Evolutionary conservation across 2,329 filamentous ascomycete genomes (phyloP), one percentile per base, ranked within the genome.

Genomic region (Sclerotiophoma versabilis): DNA sequence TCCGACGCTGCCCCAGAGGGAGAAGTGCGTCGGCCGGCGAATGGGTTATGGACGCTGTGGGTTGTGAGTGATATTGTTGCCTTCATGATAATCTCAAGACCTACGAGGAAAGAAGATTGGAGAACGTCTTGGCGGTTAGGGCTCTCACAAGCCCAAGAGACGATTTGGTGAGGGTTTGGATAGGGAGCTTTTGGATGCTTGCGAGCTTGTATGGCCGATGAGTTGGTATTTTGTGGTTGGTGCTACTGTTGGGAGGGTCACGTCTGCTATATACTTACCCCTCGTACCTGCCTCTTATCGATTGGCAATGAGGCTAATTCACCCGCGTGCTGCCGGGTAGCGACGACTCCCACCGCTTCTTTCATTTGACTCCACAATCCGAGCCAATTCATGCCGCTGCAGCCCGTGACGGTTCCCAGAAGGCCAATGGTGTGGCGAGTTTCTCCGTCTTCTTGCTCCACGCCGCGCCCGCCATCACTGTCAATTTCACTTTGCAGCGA

Each of bases 41-140:
- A 96, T 84, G 92, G 91, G 87, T 96, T 90, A 82, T 97, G 92
- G 80, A 88, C 85, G 78, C 93, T 96, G 76, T 20, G 22, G 17
- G 23, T 9, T 42, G 64, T 72, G 42, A 73, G 68, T 63, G 34
- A 56, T 44, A 36, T 23, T 42, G 25, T 43, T 45, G 39, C 38
- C 44, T 49, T 48, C 25, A 43, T 14, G 30, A 44, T 36, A 26
- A 44, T 55, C 52, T 63, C 54, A 59, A 62, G 57, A 81, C 92
- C 78, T 85, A 96, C 93, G 92, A 96, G 86, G 95, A 95, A 70
- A 97, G 89, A 72, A 96, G 89, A 82, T 96, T 97, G 84, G 92
- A 93, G 89, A 96, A 97, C 93, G 92, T 96, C 82, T 91, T 96
- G 91, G 85, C 38, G 47, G 89, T 84, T 84, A 76, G 75, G 75